Evolutionary conservation across 148 eudicot species (phyloP).

Genomic region (Hydrangea macrophylla): DNA sequence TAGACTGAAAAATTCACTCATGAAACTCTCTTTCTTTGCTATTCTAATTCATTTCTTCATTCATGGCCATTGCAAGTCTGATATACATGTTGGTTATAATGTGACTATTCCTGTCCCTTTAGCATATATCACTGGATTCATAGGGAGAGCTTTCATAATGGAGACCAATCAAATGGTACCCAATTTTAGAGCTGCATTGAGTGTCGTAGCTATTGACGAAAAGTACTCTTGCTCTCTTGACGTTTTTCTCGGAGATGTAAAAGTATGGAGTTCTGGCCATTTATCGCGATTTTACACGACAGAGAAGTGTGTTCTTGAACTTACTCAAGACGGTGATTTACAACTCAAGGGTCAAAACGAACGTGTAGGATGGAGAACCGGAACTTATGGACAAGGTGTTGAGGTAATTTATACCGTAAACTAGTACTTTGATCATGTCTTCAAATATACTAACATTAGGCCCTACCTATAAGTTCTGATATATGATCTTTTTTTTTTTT

Average conservation of each 20-base stretch:
- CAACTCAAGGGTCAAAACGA: constrained; percentile 49
- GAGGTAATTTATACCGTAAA: constrained; percentile 49
- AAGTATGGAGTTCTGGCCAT: constrained; percentile 90
- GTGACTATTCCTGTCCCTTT: constrained; percentile 62
- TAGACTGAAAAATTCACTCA: constrained; percentile 21
- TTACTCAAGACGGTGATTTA: constrained; percentile 64
- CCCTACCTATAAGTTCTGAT: background rate
- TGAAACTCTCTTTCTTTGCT: constrained; percentile 42
- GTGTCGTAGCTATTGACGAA: constrained; percentile 50
- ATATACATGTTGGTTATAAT: constrained; percentile 48
- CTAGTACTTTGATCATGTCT: background rate
- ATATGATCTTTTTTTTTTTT: constrained; percentile 1
- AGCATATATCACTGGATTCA: constrained; percentile 50
- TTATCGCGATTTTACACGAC: constrained; percentile 48
- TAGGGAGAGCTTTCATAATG: constrained; percentile 73
- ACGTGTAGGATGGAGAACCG: constrained; percentile 73
- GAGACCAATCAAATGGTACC: constrained; percentile 51
- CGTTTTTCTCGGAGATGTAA: constrained; percentile 67
- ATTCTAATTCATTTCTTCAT: constrained; percentile 30
- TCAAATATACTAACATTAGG: background rate
- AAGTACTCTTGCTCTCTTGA: constrained; percentile 69
- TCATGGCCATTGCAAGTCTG: constrained; percentile 33
- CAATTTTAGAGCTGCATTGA: constrained; percentile 57
- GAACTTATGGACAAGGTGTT: constrained; percentile 85
- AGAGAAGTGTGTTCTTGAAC: constrained; percentile 66